Evolutionary conservation across 1,284 basidiomycete species (phyloP).

Genomic region (Phellopilus nigrolimitatus): DNA sequence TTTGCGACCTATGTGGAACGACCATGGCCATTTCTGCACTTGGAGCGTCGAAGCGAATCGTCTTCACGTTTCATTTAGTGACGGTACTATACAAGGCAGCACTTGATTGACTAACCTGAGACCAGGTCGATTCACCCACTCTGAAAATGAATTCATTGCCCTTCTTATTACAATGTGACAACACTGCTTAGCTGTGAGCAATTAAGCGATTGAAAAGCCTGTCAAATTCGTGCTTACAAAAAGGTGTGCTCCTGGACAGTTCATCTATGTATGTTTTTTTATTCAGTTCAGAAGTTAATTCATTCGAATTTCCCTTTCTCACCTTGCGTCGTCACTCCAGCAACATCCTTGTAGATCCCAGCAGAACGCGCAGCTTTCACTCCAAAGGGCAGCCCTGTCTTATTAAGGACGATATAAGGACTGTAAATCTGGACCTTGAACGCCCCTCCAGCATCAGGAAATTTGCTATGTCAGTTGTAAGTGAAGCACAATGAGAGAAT

Average conservation of each 20-base stretch:
- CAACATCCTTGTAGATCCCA: slow-evolving; percentile 74
- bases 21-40: slow-evolving; percentile 85
- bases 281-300: slow-evolving; percentile 17
- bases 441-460: slow-evolving; percentile 92
- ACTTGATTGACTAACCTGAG: slow-evolving; percentile 52
- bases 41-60: slow-evolving; percentile 87
- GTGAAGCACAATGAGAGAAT: not conserved
- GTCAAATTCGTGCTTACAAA: slow-evolving; percentile 49
- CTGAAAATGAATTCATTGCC: slow-evolving; percentile 85
- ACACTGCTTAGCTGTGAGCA: slow-evolving; percentile 54
- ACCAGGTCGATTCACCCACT: slow-evolving; percentile 89
- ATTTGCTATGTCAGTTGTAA: slow-evolving; percentile 46
- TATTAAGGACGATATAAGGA: slow-evolving; percentile 92
- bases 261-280: slow-evolving; percentile 54
- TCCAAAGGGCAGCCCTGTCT: slow-evolving; percentile 84
- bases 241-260: slow-evolving; percentile 59
- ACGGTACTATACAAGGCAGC: not conserved
- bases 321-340: slow-evolving; percentile 71
- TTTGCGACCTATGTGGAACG: slow-evolving; percentile 63
- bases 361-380: slow-evolving; percentile 68
- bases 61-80: slow-evolving; percentile 34
- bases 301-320: slow-evolving; percentile 18
- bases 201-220: slow-evolving; percentile 5
- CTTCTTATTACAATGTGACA: slow-evolving; percentile 82
- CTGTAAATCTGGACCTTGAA: slow-evolving; percentile 97